Evolutionary conservation across 2,329 filamentous ascomycete species (phyloP).

Genomic region (Alternaria incomplexa): DNA sequence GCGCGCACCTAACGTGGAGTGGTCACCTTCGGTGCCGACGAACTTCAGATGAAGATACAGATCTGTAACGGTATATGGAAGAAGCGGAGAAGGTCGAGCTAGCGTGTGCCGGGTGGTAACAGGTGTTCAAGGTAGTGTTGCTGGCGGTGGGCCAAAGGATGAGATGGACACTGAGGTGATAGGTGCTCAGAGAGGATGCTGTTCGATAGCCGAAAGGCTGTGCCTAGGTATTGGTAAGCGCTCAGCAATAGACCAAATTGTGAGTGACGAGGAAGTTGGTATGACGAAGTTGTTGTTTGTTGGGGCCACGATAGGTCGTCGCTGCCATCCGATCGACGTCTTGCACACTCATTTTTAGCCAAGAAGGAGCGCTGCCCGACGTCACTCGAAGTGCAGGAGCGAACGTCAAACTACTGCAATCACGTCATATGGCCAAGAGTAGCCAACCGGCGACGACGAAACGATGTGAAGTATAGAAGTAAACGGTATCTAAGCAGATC

Average conservation of each 20-base stretch:
- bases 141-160: not conserved
- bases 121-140: not conserved
- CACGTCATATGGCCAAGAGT: not conserved
- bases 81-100: not conserved
- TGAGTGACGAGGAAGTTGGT: not conserved
- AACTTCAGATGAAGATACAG: not conserved
- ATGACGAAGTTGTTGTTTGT: conserved; percentile 6
- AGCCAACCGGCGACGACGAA: not conserved
- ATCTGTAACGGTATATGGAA: not conserved
- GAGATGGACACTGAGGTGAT: not conserved
- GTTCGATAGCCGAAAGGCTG: conserved; percentile 2
- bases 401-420: not conserved
- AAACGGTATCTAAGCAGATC: conserved; percentile 5
- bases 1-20: not conserved
- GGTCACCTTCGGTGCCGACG: not conserved
- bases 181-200: conserved; percentile 10
- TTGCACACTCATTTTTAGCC: not conserved
- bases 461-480: not conserved
- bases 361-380: not conserved
- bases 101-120: not conserved
- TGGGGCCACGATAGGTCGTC: not conserved
- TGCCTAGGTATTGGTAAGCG: not conserved
- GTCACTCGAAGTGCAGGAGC: not conserved
- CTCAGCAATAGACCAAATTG: not conserved
- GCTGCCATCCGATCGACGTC: not conserved